A percentile compares a stretch with the other conserved stretches of the same genome.
Evolutionary conservation across 176 grass and related monocot genomes (phyloP).

Genomic region (Avena insularis): DNA sequence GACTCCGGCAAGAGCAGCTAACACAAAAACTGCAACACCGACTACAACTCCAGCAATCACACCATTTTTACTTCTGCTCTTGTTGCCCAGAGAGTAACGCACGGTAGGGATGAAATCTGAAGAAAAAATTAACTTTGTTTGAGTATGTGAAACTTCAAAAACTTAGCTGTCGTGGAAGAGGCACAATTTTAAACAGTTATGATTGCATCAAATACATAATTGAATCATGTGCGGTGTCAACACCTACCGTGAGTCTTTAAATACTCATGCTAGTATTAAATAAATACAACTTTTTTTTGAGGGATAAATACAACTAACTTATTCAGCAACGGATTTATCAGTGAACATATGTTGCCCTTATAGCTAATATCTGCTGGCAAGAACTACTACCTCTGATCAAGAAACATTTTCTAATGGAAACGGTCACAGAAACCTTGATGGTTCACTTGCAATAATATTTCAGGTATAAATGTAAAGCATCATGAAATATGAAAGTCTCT

Average conservation of each 20-base stretch:
- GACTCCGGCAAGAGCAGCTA: constrained; percentile 43
- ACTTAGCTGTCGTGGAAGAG: neutral
- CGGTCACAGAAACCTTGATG: neutral
- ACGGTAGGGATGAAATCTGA: constrained; percentile 83
- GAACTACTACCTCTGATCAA: neutral
- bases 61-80: constrained; percentile 42
- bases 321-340: neutral
- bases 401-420: neutral
- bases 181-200: neutral
- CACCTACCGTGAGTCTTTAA: neutral
- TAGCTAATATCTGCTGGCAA: neutral
- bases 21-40: constrained; percentile 27
- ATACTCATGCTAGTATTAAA: constrained; percentile 19
- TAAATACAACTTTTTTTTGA: neutral
- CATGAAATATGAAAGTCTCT: neutral
- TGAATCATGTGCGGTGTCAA: constrained; percentile 8
- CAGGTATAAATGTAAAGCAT: constrained; percentile 7
- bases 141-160: constrained; percentile 13
- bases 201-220: constrained; percentile 9
- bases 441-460: constrained; percentile 3
- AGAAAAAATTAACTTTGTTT: constrained; percentile 31
- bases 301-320: neutral
- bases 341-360: constrained; percentile 1
- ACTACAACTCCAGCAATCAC: constrained; percentile 57
- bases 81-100: neutral